Percentiles rank a stretch among this genome's conserved stretches.
These are phyloP conservation scores for Murraya paniculata DNA, from an alignment of 345 rosid species.

Conservation along the genomic window DNA sequence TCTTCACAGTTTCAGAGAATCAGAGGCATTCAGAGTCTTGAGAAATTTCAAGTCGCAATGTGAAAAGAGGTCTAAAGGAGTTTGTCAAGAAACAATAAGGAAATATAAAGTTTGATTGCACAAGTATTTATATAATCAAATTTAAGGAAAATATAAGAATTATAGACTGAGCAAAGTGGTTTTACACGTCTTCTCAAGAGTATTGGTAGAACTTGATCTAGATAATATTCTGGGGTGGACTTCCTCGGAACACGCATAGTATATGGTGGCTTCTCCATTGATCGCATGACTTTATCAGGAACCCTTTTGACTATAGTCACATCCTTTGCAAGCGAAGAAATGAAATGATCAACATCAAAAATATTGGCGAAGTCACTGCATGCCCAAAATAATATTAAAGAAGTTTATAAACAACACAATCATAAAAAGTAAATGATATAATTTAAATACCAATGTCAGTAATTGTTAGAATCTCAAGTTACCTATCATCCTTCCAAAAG, in stretches of 20 bases:
- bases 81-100: background rate
- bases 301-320: constrained; percentile 92
- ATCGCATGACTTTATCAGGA: constrained; percentile 86
- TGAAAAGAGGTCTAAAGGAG: background rate
- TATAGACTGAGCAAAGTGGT: constrained; percentile 8
- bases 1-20: constrained; percentile 5
- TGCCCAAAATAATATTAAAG: background rate
- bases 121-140: background rate
- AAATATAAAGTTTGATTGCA: background rate
- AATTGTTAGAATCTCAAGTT: constrained; percentile 13
- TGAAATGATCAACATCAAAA: constrained; percentile 92
- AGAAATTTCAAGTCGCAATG: background rate
- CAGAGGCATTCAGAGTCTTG: background rate
- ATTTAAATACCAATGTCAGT: background rate
- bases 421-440: background rate
- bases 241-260: constrained; percentile 98
- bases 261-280: constrained; percentile 97
- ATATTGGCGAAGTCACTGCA: constrained; percentile 92
- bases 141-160: background rate
- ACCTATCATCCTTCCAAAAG: constrained; percentile 98
- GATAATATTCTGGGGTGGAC: constrained; percentile 87
- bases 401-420: background rate
- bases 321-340: constrained; percentile 81
- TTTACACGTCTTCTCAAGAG: constrained; percentile 82
- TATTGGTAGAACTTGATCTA: constrained; percentile 91